phyloP scores from a whole-genome alignment of 257 asterid genomes.

The Perilla frutescens region DNA sequence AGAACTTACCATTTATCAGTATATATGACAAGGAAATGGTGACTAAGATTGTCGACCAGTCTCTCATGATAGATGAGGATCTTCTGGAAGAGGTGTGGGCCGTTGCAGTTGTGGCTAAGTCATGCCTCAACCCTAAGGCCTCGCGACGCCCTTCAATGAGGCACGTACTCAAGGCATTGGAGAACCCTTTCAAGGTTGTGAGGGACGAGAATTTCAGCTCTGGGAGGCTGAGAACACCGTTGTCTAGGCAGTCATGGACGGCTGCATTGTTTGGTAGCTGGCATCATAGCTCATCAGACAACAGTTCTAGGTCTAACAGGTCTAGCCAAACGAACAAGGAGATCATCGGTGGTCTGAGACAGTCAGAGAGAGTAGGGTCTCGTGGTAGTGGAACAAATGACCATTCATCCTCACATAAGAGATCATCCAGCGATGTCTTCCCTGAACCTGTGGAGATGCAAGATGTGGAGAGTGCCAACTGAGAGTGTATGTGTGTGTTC shows the following conservation, averaged over 20 bases:
- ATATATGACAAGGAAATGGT: conserved; percentile 55
- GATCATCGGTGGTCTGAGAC: conserved; percentile 46
- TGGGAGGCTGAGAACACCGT: conserved; percentile 45
- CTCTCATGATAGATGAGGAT: conserved; percentile 68
- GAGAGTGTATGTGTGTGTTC: conserved; percentile 12
- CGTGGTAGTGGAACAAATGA: conserved; percentile 61
- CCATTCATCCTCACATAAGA: conserved; percentile 57
- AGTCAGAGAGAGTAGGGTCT: conserved; percentile 56
- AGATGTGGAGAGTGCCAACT: conserved; percentile 46
- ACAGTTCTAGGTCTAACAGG: conserved; percentile 32
- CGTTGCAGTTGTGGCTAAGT: conserved; percentile 68
- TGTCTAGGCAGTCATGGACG: conserved; percentile 59
- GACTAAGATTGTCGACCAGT: conserved; percentile 55
- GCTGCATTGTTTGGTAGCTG: conserved; percentile 64
- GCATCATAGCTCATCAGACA: conserved; percentile 62
- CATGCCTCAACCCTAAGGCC: conserved; percentile 68
- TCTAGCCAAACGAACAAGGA: conserved; percentile 52
- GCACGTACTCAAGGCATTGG: conserved; percentile 65
- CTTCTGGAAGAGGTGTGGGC: conserved; percentile 80
- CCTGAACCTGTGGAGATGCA: conserved; percentile 59
- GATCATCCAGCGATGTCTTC: conserved; percentile 66
- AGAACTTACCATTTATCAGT: conserved; percentile 48
- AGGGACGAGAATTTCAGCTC: conserved; percentile 64
- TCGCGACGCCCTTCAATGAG: conserved; percentile 69
- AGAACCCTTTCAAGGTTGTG: conserved; percentile 75